Conservation (phyloP, 2,329 filamentous ascomycete genomes). For the Pseudogymnoascus sp. region DNA sequence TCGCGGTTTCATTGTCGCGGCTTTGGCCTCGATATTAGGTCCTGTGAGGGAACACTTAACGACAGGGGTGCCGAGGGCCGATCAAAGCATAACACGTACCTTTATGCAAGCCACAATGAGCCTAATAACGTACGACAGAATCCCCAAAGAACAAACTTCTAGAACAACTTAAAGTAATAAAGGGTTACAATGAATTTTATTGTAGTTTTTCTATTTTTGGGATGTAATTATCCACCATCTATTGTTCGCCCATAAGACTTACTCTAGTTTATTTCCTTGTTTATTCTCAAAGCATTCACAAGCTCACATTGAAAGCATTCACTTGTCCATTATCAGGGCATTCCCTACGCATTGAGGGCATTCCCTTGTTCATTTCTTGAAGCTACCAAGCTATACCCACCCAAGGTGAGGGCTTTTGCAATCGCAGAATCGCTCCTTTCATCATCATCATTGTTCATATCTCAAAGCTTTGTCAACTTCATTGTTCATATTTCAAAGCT, state of each 20-base stretch:
- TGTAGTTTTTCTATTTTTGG: not conserved
- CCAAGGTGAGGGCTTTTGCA: not conserved
- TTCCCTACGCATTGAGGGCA: not conserved
- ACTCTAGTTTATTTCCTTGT: not conserved
- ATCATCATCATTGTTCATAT: no score
- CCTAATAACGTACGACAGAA: not conserved
- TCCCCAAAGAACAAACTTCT: not conserved
- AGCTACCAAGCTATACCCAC: not conserved
- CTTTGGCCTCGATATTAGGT: constrained; percentile 7
- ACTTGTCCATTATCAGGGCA: no score
- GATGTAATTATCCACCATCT: not conserved
- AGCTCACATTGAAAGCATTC: no score
- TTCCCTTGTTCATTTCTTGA: not conserved
- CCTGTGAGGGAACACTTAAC: constrained; percentile 8
- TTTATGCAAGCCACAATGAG: constrained; percentile 7
- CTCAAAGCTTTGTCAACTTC: no score
- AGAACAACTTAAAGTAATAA: constrained; percentile 1
- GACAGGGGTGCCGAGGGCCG: constrained; percentile 7
- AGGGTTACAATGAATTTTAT: not conserved
- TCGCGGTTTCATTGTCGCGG: constrained; percentile 5
- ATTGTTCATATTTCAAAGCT: not conserved
- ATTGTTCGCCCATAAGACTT: no score
- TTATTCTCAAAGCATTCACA: no score
- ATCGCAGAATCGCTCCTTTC: not conserved
- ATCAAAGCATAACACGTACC: constrained; percentile 1